Percentiles rank a stretch among this genome's conserved stretches.
phyloP scores from a whole-genome alignment of 2,329 filamentous ascomycete genomes.

The Neoascochyta sp. region DNA sequence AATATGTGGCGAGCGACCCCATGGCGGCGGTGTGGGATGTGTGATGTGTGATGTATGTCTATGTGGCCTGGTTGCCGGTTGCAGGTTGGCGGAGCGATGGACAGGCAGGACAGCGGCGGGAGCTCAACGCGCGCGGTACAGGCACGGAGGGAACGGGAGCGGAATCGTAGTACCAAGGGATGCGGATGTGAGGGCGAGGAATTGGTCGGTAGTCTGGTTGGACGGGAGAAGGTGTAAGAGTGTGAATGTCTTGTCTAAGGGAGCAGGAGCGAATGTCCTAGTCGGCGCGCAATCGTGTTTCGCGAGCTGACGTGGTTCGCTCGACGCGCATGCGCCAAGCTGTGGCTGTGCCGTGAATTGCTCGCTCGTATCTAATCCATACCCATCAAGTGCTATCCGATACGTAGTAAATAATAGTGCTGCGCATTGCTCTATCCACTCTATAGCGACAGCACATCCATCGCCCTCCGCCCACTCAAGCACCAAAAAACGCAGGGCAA shows the following conservation, averaged over 20 bases:
- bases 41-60: no score
- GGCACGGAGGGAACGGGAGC: slow-evolving; percentile 3
- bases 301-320: slow-evolving; percentile 10
- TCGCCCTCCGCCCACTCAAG: no score
- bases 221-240: slow-evolving; percentile 5
- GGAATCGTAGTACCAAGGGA: slow-evolving; percentile 1
- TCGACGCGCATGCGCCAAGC: slow-evolving; percentile 8
- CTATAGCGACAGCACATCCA: no score
- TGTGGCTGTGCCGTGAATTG: slow-evolving; percentile 11
- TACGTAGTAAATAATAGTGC: no score
- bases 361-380: no score
- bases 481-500: no score
- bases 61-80: no score
- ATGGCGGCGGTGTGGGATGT: slow-evolving; percentile 17
- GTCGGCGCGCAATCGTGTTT: slow-evolving; percentile 7
- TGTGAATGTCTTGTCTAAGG: slow-evolving; percentile 4
- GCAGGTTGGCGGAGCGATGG: slow-evolving; percentile 13
- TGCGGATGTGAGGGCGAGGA: neutral
- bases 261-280: no score
- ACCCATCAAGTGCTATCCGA: no score
- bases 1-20: slow-evolving; percentile 51
- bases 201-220: slow-evolving; percentile 1
- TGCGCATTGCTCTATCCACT: no score
- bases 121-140: slow-evolving; percentile 12
- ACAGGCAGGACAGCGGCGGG: slow-evolving; percentile 13